Evolutionary conservation across 495 filamentous ascomycete species (phyloP), one percentile per base, ranked within the genome.

Genomic region (Lepidopterella palustris): DNA sequence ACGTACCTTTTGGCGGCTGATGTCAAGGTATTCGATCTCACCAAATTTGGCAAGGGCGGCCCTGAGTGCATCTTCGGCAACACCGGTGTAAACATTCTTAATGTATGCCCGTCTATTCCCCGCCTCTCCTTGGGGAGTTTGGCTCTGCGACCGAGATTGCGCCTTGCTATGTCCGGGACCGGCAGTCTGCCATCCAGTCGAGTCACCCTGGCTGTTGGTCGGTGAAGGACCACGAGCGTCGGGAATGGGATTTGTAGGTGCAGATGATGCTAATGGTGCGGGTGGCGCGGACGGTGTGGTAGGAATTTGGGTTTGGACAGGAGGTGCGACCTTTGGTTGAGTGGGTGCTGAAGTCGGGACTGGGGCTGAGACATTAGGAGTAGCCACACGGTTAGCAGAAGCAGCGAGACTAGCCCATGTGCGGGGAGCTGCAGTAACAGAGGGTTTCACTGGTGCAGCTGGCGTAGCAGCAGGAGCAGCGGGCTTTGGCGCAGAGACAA

Each of bases 391-490:
- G 70, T 72, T 49, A 55, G 68, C 79, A 62, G 79, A 79, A 10
- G 84, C 86, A 60, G 81, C 81, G 9, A 93, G 83, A 74, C 78
- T 93, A 27, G 93, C 93, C 95, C 95, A 97, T 28, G 89, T 96
- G 82, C 92, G 90, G 27, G 84, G 84, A 67, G 78, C 82, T 18
- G 78, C 66, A 28, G 83, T 76, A 63, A 74, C 76, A 5, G 76
- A 70, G 50, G 79, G 62, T 11, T 68, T 60, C 0, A 69, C 21
- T 3, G 57, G 25, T 57, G 58, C 42, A 18, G 35, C 64, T 45
- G 74, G 68, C 3, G 72, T 63, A 32, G 70, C 72, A 39, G 77
- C 67, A 26, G 67, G 68, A 20, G 69, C 31, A 18, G 70, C 71
- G 58, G 78, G 73, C 61, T 78, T 73, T 11, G 76, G 71, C 13